phyloP scores from a whole-genome alignment of 768 basidiomycete genomes.

The Termitomyces sp. region DNA sequence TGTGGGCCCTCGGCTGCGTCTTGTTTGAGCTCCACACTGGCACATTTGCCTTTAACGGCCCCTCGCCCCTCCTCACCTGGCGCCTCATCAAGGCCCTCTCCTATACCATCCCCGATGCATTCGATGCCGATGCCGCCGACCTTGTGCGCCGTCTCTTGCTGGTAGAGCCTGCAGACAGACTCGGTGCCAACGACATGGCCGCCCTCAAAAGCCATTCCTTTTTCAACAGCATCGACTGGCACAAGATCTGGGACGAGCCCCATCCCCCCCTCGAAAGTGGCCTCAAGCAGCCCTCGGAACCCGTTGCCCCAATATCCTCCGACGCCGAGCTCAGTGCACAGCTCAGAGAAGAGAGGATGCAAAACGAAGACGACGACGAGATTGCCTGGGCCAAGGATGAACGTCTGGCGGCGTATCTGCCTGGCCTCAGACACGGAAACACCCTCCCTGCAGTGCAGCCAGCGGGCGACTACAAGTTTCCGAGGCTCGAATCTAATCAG shows the following conservation, averaged over 20 bases:
- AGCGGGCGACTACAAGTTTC: slow-evolving; percentile 12
- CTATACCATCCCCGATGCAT: slow-evolving; percentile 82
- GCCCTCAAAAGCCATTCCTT: slow-evolving; percentile 54
- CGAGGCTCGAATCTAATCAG: not conserved
- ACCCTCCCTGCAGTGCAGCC: not conserved
- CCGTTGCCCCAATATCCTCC: not conserved
- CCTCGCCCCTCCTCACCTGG: slow-evolving; percentile 92
- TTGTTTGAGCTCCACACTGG: slow-evolving; percentile 92
- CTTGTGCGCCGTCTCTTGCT: slow-evolving; percentile 77
- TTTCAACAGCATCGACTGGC: slow-evolving; percentile 55
- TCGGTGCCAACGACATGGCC: slow-evolving; percentile 50
- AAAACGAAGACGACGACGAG: slow-evolving; percentile 10
- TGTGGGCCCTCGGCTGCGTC: slow-evolving; percentile 95
- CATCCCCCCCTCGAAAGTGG: slow-evolving; percentile 56
- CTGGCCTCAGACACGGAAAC: slow-evolving; percentile 8
- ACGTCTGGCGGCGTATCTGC: slow-evolving; percentile 8
- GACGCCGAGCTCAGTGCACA: slow-evolving; percentile 12
- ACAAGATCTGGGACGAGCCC: slow-evolving; percentile 57
- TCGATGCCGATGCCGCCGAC: slow-evolving; percentile 77
- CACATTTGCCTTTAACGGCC: slow-evolving; percentile 84
- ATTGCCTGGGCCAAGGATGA: slow-evolving; percentile 11
- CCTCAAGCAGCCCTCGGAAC: slow-evolving; percentile 18
- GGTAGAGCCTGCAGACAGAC: slow-evolving; percentile 46
- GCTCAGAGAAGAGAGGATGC: slow-evolving; percentile 11
- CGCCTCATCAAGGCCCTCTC: slow-evolving; percentile 88